Percentiles rank a stretch among this genome's conserved stretches.
These are phyloP conservation scores for Colletotrichum aenigma DNA, from an alignment of 2,329 filamentous ascomycete species.

Conservation along the genomic window DNA sequence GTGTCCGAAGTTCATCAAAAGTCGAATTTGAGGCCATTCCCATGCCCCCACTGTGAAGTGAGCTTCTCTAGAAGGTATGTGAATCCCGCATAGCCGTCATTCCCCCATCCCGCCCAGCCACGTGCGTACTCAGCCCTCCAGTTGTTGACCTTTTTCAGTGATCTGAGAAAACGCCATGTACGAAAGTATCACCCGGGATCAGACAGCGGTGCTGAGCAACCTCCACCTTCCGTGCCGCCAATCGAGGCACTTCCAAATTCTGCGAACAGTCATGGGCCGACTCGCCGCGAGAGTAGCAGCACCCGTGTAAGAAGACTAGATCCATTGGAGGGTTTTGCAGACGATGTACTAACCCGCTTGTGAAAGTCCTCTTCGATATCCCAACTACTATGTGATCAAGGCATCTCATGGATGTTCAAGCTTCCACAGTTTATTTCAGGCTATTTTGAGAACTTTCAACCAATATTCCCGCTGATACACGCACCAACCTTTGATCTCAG, in stretches of 20 bases:
- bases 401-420: not conserved
- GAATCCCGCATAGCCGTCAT: not conserved
- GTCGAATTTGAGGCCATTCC: not conserved
- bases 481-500: not conserved
- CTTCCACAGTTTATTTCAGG: not conserved
- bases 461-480: not conserved
- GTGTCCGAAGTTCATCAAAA: not conserved
- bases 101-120: rapidly evolving
- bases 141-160: not conserved
- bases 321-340: not conserved
- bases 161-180: not conserved
- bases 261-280: not conserved
- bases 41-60: not conserved
- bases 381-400: not conserved
- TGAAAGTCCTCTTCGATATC: not conserved
- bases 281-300: not conserved
- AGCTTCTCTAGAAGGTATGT: not conserved
- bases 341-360: not conserved
- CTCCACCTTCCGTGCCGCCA: not conserved
- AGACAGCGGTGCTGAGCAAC: not conserved
- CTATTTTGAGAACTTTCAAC: not conserved
- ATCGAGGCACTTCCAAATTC: not conserved
- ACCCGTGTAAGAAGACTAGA: not conserved
- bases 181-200: not conserved
- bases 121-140: not conserved